Base-by-base conservation (phyloP, 495 filamentous ascomycete genomes). In the Neurospora sp. region DNA sequence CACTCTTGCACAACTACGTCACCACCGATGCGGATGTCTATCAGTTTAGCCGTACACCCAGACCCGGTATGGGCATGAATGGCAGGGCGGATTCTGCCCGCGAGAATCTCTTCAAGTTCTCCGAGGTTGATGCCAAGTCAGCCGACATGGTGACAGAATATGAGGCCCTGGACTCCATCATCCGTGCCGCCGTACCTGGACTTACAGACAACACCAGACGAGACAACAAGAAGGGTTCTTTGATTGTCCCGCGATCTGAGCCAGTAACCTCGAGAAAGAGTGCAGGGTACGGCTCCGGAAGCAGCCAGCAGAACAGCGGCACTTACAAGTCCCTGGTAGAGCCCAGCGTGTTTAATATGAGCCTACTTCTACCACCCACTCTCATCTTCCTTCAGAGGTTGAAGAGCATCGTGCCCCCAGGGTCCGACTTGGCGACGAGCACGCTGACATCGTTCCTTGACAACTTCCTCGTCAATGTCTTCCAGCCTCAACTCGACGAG, bases 261-360 rank as follows among this genome's bases (percentile, higher is more conserved):
- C 72, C 74, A 16, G 78, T 74, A 17, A 72, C 73, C 3, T 77
- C 83, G 10, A 79, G 83, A 42, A 84, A 83, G 73, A 74, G 40
- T 40, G 31, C 35, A 31, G 71, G 71, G 9, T 68, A 31, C 22
- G 59, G 71, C 5, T 39, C 31, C 38, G 39, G 71, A 27, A 76
- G 65, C 70, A 72, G 72, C 42, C 81, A 79, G 37, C 77, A 78
- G 40, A 80, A 90, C 75, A 86, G 88, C 48, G 97, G 85, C 85
- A 96, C 77, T 22, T 82, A 84, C 77, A 86, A 85, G 73, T 85
- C 84, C 3, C 87, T 99, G 3, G 91, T 98, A 44, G 93, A 97
- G 78, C 94, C 96, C 14, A 97, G 92, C 76, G 94, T 98, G 17
- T 98, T 98, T 83, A 99, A 99, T 77, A 98, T 99, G 90, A 92